Conservation (phyloP, 176 grass and related monocot genomes). For the Poa annua region DNA sequence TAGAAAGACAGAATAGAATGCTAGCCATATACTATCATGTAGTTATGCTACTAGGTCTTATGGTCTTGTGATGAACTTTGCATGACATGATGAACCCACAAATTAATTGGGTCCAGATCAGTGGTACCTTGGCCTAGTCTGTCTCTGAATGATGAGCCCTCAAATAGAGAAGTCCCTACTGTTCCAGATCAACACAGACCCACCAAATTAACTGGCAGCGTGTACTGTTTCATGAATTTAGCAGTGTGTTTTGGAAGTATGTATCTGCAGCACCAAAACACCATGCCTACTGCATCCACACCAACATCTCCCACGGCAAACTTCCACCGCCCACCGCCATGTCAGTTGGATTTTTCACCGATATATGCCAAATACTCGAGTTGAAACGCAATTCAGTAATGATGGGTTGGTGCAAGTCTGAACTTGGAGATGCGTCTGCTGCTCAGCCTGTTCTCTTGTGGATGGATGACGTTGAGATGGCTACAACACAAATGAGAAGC, state of each 20-base stretch:
- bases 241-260: neutral
- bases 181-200: conserved; percentile 13
- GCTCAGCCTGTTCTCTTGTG: conserved; percentile 8
- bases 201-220: neutral
- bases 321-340: neutral
- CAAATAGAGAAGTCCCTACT: neutral
- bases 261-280: conserved; percentile 16
- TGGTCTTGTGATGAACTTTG: conserved; percentile 1
- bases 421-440: neutral
- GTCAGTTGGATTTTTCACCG: conserved; percentile 28
- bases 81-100: neutral
- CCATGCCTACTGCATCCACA: neutral
- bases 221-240: neutral
- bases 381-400: neutral
- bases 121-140: neutral
- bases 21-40: no score
- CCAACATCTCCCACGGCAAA: neutral
- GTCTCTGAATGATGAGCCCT: conserved; percentile 15
- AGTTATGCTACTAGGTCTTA: neutral
- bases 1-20: neutral
- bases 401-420: neutral
- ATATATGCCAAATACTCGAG: conserved; percentile 24
- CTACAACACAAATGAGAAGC: neutral
- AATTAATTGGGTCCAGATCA: conserved; percentile 5
- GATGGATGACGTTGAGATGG: neutral